Base-by-base conservation (phyloP, 345 rosid genomes). In the Raphanus raphanistrum region DNA sequence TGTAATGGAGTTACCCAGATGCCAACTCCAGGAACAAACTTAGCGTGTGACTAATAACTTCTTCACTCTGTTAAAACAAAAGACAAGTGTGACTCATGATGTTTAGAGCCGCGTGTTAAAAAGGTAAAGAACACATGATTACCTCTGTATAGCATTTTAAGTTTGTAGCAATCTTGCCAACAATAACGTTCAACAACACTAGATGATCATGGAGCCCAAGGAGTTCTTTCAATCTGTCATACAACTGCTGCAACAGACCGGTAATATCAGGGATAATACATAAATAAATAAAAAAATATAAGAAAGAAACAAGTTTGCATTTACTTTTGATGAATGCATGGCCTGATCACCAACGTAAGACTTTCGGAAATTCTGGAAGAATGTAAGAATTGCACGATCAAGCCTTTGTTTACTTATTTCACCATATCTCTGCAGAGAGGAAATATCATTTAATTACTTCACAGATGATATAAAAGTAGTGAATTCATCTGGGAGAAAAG, bases 341-440 rank as follows among this genome's bases (percentile, higher is more conserved):
- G 99, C 99, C 85, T 96, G 99, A 82, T 96, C 99, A 73, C 99
- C 99, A 26, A 96, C 93, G 72, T 96, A 96, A 78, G 99, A 96
- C 91, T 93, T 91, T 33, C 94, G 88, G 71, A 96, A 96, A 87
- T 96, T 88, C 87, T 96, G 99, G 82, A 96, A 96, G 92, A 96
- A 96, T 41, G 90, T 86, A 25, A 96, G 97, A 84, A 96, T 89
- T 75, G 98, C 99, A 66, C 97, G 93, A 80, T 96, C 99, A 80
- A 96, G 98, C 84, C 99, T 85, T 83, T 96, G 98, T 81, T 88
- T 93, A 82, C 97, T 93, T 69, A 90, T 75, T 83, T 93, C 91
- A 67, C 91, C 86, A 63, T 96, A 96, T 76, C 99, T 86, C 99
- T 96, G 93, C 75, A 76, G 76, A 71, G 78, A 75, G 50, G 45